These are phyloP conservation scores for Colletotrichum coccodes DNA, from an alignment of 2,329 filamentous ascomycete genomes.

Conservation along the genomic window DNA sequence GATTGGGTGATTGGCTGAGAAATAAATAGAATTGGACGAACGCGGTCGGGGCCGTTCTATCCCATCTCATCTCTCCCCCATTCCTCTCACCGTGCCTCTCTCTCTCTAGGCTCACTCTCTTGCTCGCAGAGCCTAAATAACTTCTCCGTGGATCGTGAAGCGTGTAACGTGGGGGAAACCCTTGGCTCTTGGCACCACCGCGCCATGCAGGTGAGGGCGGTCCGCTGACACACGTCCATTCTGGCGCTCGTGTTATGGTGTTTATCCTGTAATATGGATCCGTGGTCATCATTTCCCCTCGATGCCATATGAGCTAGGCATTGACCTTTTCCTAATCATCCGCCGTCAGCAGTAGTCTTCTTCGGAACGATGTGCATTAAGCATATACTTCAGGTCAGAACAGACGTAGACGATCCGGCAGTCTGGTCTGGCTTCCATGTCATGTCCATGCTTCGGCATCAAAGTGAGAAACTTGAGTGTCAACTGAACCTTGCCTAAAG, in stretches of 20 bases:
- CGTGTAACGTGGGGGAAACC: not conserved
- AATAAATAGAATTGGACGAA: constrained; percentile 23
- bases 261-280: constrained; percentile 10
- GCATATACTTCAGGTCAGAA: constrained; percentile 16
- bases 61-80: not conserved
- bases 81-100: not conserved
- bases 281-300: not conserved
- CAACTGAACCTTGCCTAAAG: not conserved
- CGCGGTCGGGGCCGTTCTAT: constrained; percentile 1
- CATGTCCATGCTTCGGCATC: constrained; percentile 7
- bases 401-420: constrained; percentile 8
- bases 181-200: constrained; percentile 21
- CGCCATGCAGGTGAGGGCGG: constrained; percentile 17
- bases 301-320: constrained; percentile 5
- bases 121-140: not conserved
- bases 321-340: not conserved
- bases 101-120: not conserved
- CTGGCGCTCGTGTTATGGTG: not conserved
- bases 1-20: not conserved
- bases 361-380: not conserved
- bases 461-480: not conserved
- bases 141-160: not conserved
- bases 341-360: not conserved
- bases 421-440: constrained; percentile 5
- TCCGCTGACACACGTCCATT: constrained; percentile 18